Conservation (phyloP, 192 early-diverging fungal species). For the Coemansia guatemalensis region DNA sequence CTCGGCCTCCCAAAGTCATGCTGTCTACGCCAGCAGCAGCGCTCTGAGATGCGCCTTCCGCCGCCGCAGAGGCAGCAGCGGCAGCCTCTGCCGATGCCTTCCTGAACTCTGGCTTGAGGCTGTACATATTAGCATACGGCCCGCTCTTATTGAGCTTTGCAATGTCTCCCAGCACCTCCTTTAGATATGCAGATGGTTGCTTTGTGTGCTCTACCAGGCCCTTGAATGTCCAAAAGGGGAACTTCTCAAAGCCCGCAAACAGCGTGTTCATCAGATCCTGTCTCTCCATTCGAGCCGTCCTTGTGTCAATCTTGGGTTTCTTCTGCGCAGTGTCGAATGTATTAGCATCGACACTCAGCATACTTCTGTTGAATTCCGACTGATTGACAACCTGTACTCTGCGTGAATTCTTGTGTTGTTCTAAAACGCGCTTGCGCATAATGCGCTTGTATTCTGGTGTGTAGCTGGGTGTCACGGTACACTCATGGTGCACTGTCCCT, state of each 20-base stretch:
- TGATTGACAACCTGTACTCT: slow-evolving; percentile 19
- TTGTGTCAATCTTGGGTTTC: slow-evolving; percentile 61
- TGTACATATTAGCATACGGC: slow-evolving; percentile 75
- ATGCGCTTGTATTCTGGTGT: slow-evolving; percentile 64
- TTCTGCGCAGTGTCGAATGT: slow-evolving; percentile 48
- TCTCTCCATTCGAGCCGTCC: slow-evolving; percentile 79
- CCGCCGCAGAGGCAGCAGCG: slow-evolving; percentile 6
- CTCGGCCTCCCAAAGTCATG: too few relatives aligned
- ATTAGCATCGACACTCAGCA: slow-evolving; percentile 43
- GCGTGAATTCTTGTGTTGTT: slow-evolving; percentile 46
- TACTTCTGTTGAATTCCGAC: slow-evolving; percentile 47
- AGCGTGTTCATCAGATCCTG: slow-evolving; percentile 82
- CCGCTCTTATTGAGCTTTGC: slow-evolving; percentile 82
- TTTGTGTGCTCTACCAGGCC: slow-evolving; percentile 76
- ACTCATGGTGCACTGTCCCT: slow-evolving; percentile 74
- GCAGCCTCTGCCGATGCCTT: slow-evolving; percentile 35
- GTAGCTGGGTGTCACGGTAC: slow-evolving; percentile 62
- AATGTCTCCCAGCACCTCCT: slow-evolving; percentile 80
- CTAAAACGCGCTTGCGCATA: slow-evolving; percentile 64
- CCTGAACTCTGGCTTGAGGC: slow-evolving; percentile 82
- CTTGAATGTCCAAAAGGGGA: slow-evolving; percentile 84
- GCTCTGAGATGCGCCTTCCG: neutral
- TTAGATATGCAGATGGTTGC: slow-evolving; percentile 81
- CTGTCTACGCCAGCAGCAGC: slow-evolving; percentile 9
- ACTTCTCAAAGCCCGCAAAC: slow-evolving; percentile 77